A percentile compares a stretch with the other conserved stretches of the same genome.
Conservation (phyloP, 1,284 basidiomycete species). For the Afroboletus lepidellus region DNA sequence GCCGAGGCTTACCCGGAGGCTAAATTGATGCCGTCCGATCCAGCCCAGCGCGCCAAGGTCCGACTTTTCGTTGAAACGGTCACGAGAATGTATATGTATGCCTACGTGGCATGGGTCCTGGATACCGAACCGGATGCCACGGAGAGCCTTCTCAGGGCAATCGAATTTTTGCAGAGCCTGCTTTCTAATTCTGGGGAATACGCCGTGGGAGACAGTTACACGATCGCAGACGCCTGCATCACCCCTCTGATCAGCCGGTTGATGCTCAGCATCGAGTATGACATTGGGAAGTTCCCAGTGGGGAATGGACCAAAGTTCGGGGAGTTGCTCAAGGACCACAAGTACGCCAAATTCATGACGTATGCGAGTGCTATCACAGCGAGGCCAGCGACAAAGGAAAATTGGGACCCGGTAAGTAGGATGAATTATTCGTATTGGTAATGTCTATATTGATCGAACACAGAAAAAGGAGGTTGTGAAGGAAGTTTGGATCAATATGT, state of each 20-base stretch:
- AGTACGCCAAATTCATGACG: constrained; percentile 43
- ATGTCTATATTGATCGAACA: not conserved
- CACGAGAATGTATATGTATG: not conserved
- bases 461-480: not conserved
- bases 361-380: constrained; percentile 26
- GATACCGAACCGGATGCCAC: constrained; percentile 37
- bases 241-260: constrained; percentile 48
- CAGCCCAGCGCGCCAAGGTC: constrained; percentile 52
- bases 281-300: constrained; percentile 43
- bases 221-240: constrained; percentile 55
- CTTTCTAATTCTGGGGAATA: constrained; percentile 30
- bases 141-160: constrained; percentile 11
- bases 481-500: not conserved
- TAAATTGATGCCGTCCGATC: constrained; percentile 50
- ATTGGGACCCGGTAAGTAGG: not conserved
- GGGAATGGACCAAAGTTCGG: constrained; percentile 44
- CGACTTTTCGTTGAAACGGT: constrained; percentile 61
- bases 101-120: constrained; percentile 28
- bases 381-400: not conserved
- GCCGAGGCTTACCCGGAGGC: constrained; percentile 52
- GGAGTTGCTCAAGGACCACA: constrained; percentile 37
- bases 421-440: not conserved
- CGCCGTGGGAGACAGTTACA: constrained; percentile 38
- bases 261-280: constrained; percentile 41
- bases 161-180: constrained; percentile 34